Percentiles rank a stretch among this genome's conserved stretches.
Conservation (phyloP, 108 stramenopile genomes). For the Pseudonitzschia multistriata region DNA sequence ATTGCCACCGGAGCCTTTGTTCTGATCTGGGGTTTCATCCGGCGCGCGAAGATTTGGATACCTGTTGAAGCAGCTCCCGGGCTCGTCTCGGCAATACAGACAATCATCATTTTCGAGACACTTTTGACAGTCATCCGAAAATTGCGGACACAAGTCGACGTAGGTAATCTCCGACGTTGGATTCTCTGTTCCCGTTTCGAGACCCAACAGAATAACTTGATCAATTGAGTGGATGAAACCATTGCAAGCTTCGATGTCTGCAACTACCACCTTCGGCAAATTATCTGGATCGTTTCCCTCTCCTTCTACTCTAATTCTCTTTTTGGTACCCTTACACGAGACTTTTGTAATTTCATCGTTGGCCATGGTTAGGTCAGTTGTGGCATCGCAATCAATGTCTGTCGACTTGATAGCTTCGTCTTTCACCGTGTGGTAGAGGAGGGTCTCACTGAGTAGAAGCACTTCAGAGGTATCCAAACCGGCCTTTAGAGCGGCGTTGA, state of each 20-base stretch:
- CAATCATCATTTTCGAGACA: not conserved
- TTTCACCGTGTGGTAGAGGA: not conserved
- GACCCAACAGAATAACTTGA: not conserved
- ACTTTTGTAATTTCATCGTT: not conserved
- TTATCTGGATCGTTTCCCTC: not conserved
- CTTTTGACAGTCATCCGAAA: not conserved
- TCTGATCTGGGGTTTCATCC: no score
- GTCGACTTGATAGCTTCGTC: not conserved
- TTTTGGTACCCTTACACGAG: not conserved
- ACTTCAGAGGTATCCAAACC: not conserved
- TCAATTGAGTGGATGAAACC: not conserved
- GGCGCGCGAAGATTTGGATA: no score
- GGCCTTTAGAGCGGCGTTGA: not conserved
- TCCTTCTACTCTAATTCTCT: not conserved
- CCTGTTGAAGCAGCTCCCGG: not conserved
- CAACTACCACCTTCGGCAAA: not conserved
- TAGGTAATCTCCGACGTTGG: not conserved
- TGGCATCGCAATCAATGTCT: not conserved
- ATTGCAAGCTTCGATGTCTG: not conserved
- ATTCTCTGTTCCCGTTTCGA: not conserved
- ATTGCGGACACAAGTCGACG: not conserved
- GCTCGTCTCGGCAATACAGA: not conserved
- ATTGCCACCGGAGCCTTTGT: no score
- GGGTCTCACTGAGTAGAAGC: not conserved
- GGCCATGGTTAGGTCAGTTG: not conserved